Conservation (phyloP, 176 grass and related monocot genomes). For the Avena atlantica region DNA sequence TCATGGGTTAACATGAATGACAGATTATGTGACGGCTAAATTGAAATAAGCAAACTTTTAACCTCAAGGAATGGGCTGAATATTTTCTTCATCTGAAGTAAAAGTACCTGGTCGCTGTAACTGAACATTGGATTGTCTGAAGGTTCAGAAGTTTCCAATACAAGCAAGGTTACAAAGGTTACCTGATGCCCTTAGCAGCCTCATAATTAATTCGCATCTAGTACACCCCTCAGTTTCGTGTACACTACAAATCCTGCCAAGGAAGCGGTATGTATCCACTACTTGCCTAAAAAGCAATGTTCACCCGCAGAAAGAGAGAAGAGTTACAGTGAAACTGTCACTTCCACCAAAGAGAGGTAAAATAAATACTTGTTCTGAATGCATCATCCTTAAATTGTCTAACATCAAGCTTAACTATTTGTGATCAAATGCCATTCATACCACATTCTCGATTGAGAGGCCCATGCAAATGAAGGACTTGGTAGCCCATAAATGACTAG, state of each 20-base stretch:
- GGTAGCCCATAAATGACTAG: not conserved
- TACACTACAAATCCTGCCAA: not conserved
- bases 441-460: not conserved
- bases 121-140: not conserved
- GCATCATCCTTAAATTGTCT: not conserved
- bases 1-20: not conserved
- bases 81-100: not conserved
- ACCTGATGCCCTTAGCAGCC: not conserved
- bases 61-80: not conserved
- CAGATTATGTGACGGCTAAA: not conserved
- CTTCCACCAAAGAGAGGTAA: not conserved
- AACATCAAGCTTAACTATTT: not conserved
- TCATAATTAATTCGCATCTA: conserved; percentile 17
- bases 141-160: not conserved
- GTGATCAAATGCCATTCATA: not conserved
- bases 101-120: not conserved
- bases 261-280: not conserved
- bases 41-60: not conserved
- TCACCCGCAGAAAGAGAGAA: not conserved
- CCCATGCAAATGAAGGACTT: not conserved
- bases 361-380: conserved; percentile 18
- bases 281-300: not conserved
- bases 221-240: not conserved
- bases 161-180: conserved; percentile 21
- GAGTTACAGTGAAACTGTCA: not conserved